Base-by-base conservation (phyloP, 1,284 basidiomycete genomes). In the Heterobasidion irregulare region DNA sequence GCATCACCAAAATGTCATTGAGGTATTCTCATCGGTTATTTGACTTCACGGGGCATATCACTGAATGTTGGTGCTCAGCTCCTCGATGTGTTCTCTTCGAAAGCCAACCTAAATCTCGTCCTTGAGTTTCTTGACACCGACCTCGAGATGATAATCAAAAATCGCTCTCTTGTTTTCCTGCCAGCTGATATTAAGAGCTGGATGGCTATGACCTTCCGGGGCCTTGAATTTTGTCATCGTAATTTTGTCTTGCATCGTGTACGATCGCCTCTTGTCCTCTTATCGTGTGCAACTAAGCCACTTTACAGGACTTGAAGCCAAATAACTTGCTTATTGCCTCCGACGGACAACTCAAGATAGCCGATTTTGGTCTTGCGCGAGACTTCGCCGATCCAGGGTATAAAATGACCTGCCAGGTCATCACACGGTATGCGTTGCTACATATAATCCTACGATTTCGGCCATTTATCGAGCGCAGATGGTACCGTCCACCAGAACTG, bases 71-170 rank as follows among this genome's bases (percentile, higher is more conserved):
- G 13, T 19, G 0, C 7, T 2, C 62, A 98, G 94, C 83, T 99
- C 45, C 79, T 98, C 46, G 96, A 98, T 65, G 96, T 99, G 15
- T 99, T 97, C 72, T 97, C 95, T 0, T 91, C 92, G 8, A 98
- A 97, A 72, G 90, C 88, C 10, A 98, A 98, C 67, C 79, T 99
- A 59, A 99, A 99, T 68, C 84, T 99, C 47, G 97, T 99, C 19
- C 81, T 99, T 19, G 97, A 99, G 68, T 99, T 96, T 70, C 78
- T 99, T 50, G 92, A 97, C 63, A 95, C 92, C n/a, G 96, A 99
- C 71, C 78, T 99, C 34, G 97, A 99, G 72, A 92, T 92, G 64
- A 86, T 99, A 61, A 98, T 99, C 72, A 94, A 94, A 67, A 95
- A 99, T 70, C 82, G 92, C 48, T 78, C 84, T 2, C 82, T 97